Conservation (phyloP, 208 protist genomes). For the Leishmania turanica region DNA sequence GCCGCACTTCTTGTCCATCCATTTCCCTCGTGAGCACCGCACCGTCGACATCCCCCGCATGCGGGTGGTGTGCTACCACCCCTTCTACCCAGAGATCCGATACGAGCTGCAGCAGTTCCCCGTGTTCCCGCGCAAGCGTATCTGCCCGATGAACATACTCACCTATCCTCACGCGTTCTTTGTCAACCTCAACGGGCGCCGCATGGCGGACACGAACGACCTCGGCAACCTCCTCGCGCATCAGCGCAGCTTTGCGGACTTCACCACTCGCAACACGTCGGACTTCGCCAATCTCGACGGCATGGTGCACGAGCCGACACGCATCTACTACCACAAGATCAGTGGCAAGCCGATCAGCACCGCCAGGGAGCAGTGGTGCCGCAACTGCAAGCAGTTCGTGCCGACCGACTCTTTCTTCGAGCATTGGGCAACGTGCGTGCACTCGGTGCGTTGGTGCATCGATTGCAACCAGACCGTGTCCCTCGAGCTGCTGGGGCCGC, state of each 20-base stretch:
- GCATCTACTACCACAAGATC: conserved; percentile 88
- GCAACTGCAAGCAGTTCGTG: conserved; percentile 90
- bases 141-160: conserved; percentile 71
- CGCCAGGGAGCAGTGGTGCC: conserved; percentile 83
- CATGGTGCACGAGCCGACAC: conserved; percentile 90
- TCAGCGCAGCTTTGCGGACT: conserved; percentile 82
- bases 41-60: conserved; percentile 83
- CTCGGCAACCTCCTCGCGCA: conserved; percentile 84
- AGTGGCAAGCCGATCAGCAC: conserved; percentile 41
- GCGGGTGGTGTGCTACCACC: conserved; percentile 73
- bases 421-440: conserved; percentile 81
- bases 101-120: conserved; percentile 88
- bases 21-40: conserved; percentile 75
- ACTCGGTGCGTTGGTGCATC: conserved; percentile 82
- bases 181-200: conserved; percentile 76
- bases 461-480: conserved; percentile 84
- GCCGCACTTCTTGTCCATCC: conserved; percentile 78
- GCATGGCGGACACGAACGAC: conserved; percentile 90
- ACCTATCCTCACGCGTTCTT: conserved; percentile 55
- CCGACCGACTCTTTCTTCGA: conserved; percentile 60
- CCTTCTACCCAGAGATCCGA: conserved; percentile 70
- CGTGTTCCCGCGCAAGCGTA: conserved; percentile 69
- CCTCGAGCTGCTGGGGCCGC: conserved; percentile 77
- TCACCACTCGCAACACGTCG: conserved; percentile 70
- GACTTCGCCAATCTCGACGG: conserved; percentile 81